phyloP scores from a whole-genome alignment of 306 rosid genomes.

The Sphenostylis stenocarpa region DNA sequence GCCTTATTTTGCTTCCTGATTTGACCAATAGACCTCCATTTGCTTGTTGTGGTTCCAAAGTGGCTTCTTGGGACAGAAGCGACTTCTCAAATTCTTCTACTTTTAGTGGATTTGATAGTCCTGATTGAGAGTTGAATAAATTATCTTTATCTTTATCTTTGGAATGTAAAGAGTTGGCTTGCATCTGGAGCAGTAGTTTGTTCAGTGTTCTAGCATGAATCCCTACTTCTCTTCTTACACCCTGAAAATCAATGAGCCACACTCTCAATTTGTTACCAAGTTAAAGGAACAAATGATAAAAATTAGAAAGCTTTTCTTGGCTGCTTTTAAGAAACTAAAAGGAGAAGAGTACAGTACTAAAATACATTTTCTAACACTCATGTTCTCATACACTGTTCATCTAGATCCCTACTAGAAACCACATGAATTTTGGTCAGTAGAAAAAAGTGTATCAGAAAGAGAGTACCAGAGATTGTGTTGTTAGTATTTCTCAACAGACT shows the following conservation, averaged over 20 bases:
- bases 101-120: slow-evolving; percentile 39
- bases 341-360: background rate
- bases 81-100: slow-evolving; percentile 36
- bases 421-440: background rate
- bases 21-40: slow-evolving; percentile 35
- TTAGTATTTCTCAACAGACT: background rate
- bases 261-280: background rate
- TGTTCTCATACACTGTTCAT: background rate
- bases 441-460: background rate
- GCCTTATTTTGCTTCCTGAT: slow-evolving; percentile 35
- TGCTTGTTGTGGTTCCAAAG: slow-evolving; percentile 30
- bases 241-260: slow-evolving; percentile 52
- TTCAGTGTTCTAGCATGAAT: slow-evolving; percentile 71
- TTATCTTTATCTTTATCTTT: slow-evolving; percentile 48
- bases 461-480: background rate
- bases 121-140: slow-evolving; percentile 46
- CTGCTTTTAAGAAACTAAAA: background rate
- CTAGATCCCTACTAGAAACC: background rate
- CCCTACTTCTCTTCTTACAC: slow-evolving; percentile 97
- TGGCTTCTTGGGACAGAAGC: slow-evolving; percentile 45
- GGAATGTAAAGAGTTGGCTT: slow-evolving; percentile 27
- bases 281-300: background rate
- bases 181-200: slow-evolving; percentile 42
- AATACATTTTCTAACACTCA: too few relatives aligned
- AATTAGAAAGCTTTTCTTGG: background rate